Evolutionary conservation across 768 basidiomycete species (phyloP).

Genomic region (Lentinula raphanica): DNA sequence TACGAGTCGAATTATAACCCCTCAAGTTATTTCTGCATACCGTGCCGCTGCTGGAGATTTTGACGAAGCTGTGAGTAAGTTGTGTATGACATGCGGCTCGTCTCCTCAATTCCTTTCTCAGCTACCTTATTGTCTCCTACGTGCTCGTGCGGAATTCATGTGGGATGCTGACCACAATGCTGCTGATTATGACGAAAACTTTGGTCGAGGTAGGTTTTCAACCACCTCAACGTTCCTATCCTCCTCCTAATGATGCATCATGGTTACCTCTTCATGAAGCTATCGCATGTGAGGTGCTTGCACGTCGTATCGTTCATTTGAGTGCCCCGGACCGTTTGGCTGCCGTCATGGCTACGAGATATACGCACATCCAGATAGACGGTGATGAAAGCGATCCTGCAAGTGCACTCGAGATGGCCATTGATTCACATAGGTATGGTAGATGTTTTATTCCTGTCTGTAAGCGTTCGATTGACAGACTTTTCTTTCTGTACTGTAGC

Average conservation of each 20-base stretch:
- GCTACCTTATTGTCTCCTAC: conserved; percentile 79
- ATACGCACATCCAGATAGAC: conserved; percentile 64
- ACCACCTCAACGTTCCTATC: background rate
- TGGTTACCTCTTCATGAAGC: conserved; percentile 35
- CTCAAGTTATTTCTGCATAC: conserved; percentile 72
- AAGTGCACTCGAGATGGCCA: conserved; percentile 84
- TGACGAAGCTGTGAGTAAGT: conserved; percentile 60
- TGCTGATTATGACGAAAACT: conserved; percentile 84
- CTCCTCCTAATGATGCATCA: background rate
- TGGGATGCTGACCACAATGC: conserved; percentile 77
- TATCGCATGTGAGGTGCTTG: conserved; percentile 78
- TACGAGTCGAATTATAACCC: conserved; percentile 81
- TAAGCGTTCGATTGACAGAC: background rate
- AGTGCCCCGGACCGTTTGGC: conserved; percentile 58
- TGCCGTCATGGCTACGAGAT: conserved; percentile 74
- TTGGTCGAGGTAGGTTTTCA: conserved; percentile 55
- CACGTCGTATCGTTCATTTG: conserved; percentile 72
- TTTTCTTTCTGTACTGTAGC: conserved; percentile 32
- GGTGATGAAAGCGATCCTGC: conserved; percentile 70
- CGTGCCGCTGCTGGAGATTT: conserved; percentile 84
- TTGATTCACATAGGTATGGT: conserved; percentile 79
- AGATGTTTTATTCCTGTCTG: conserved; percentile 2
- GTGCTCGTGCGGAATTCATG: conserved; percentile 75
- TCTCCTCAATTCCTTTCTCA: conserved; percentile 20
- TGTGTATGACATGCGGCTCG: background rate